Percentiles rank a stretch among this genome's conserved stretches.
These are phyloP conservation scores for Potentilla sterilis DNA, from an alignment of 306 rosid genomes.

Conservation along the genomic window DNA sequence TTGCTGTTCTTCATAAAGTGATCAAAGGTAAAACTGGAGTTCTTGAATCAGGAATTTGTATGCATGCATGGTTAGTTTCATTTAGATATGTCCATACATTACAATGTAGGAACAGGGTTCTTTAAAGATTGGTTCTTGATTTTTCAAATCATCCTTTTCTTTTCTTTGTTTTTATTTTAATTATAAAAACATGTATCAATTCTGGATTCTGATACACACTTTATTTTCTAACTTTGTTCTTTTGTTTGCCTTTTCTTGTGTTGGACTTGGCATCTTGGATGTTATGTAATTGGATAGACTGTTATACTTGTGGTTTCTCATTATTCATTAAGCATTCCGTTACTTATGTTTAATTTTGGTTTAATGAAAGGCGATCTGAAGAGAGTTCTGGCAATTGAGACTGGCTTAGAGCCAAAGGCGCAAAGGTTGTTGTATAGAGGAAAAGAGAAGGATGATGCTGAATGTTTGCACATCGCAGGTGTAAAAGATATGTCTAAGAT, in stretches of 20 bases:
- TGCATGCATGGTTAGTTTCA: background rate
- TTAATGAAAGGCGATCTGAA: conserved; percentile 60
- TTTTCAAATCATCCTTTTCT: background rate
- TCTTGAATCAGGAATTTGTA: background rate
- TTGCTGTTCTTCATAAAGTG: background rate
- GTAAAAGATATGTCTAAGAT: conserved; percentile 61
- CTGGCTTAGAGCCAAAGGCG: conserved; percentile 59
- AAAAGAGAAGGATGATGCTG: conserved; percentile 67
- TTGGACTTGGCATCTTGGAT: conserved; percentile 14
- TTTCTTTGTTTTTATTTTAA: background rate
- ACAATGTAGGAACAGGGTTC: background rate
- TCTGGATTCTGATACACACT: background rate
- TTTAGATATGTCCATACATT: background rate
- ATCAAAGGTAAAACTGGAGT: background rate
- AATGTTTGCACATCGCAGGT: conserved; percentile 65
- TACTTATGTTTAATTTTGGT: conserved; percentile 14
- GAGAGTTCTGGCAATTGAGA: conserved; percentile 42
- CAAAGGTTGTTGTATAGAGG: conserved; percentile 65
- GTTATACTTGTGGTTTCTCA: background rate
- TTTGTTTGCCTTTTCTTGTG: conserved; percentile 18
- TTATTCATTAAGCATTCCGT: background rate
- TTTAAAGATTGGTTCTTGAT: background rate
- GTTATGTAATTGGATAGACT: background rate
- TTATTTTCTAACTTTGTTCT: background rate
- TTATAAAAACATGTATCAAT: background rate